phyloP scores from a whole-genome alignment of 805 yeast genomes.

The Myxozyma geophila region DNA sequence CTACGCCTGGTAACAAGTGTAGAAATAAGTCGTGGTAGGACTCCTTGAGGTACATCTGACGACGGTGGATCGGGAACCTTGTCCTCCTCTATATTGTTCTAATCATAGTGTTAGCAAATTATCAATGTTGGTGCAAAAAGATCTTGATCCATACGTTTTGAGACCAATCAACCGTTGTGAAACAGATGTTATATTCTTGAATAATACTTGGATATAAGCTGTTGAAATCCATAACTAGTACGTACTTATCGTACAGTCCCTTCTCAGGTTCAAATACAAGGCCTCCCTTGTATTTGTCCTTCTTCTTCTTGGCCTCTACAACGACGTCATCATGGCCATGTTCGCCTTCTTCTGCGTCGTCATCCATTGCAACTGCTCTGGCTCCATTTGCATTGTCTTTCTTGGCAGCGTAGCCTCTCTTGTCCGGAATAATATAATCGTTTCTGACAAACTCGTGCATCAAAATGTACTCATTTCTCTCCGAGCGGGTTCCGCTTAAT shows the following conservation, averaged over 20 bases:
- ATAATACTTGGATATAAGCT: conserved; percentile 95
- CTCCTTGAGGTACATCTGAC: conserved; percentile 66
- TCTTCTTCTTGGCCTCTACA: conserved; percentile 53
- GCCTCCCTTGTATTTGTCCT: conserved; percentile 88
- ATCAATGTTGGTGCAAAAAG: background rate
- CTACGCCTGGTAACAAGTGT: conserved; percentile 89
- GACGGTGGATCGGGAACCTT: conserved; percentile 73
- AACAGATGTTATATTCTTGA: conserved; percentile 95
- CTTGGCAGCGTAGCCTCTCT: conserved; percentile 44
- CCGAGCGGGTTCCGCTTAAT: conserved; percentile 91
- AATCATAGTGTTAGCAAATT: background rate
- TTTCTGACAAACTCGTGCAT: conserved; percentile 86
- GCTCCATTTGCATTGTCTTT: conserved; percentile 9
- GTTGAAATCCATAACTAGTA: conserved; percentile 97
- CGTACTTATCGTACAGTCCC: conserved; percentile 86
- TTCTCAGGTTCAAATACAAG: conserved; percentile 95
- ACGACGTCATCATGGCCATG: conserved; percentile 47
- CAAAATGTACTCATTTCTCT: conserved; percentile 90
- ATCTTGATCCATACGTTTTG: conserved; percentile 31
- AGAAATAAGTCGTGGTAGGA: conserved; percentile 80
- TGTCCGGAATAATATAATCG: conserved; percentile 87
- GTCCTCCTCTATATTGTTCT: conserved; percentile 57
- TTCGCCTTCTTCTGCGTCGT: conserved; percentile 43
- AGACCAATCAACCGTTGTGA: conserved; percentile 86
- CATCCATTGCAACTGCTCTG: conserved; percentile 28